These are phyloP conservation scores for Tylopilus sp. DNA, from an alignment of 768 basidiomycete genomes.

Conservation along the genomic window DNA sequence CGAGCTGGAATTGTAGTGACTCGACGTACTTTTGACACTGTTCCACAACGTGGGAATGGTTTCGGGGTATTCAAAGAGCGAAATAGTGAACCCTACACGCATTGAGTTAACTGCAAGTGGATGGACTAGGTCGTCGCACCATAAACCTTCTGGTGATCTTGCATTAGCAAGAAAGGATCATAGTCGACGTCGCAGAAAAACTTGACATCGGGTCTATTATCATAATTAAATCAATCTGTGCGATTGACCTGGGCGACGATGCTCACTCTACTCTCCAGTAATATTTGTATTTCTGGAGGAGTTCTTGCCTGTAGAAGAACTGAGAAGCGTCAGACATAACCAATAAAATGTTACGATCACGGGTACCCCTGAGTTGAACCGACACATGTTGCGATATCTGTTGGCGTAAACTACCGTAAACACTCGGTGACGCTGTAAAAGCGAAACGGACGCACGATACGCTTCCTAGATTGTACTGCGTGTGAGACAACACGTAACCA, in stretches of 20 bases:
- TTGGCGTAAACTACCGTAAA: slow-evolving; percentile 1
- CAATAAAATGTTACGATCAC: not conserved
- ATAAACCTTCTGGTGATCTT: slow-evolving; percentile 78
- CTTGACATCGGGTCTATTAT: slow-evolving; percentile 66
- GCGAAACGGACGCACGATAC: slow-evolving; percentile 54
- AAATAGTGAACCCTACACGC: slow-evolving; percentile 68
- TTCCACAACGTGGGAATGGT: slow-evolving; percentile 84
- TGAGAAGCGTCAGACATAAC: slow-evolving; percentile 25
- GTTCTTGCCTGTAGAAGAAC: slow-evolving; percentile 82
- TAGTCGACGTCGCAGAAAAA: slow-evolving; percentile 78
- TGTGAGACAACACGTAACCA: slow-evolving; percentile 5
- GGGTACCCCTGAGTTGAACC: slow-evolving; percentile 83
- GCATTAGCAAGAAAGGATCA: slow-evolving; percentile 82
- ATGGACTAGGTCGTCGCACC: slow-evolving; percentile 38
- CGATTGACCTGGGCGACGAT: not conserved
- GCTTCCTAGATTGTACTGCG: slow-evolving; percentile 50
- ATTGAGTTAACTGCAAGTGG: slow-evolving; percentile 22
- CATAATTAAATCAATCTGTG: slow-evolving; percentile 14
- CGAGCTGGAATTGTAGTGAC: not conserved
- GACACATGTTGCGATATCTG: too few species aligned
- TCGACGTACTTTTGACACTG: slow-evolving; percentile 55
- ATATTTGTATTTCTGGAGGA: slow-evolving; percentile 74
- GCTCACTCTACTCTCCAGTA: slow-evolving; percentile 90
- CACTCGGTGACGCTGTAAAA: not conserved
- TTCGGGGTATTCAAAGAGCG: slow-evolving; percentile 70